Conservation (phyloP, 1,284 basidiomycete genomes). For the Malassezia equina region DNA sequence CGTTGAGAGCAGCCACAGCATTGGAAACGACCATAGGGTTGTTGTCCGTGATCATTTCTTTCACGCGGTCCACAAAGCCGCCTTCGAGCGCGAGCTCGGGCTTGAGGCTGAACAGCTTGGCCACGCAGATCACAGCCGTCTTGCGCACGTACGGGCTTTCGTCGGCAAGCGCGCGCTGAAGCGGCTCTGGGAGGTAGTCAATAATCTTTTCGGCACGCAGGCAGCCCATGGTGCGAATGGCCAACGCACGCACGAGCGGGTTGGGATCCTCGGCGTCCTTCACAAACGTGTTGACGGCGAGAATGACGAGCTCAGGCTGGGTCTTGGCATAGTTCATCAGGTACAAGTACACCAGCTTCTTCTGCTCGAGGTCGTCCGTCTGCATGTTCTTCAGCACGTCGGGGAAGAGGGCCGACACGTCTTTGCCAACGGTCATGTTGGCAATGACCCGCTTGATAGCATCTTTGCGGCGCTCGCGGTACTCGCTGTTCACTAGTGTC, state of each 20-base stretch:
- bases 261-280: slow-evolving; percentile 88
- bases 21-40: slow-evolving; percentile 99
- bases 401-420: slow-evolving; percentile 80
- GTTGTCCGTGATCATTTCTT: slow-evolving; percentile 76
- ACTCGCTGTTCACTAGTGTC: slow-evolving; percentile 82
- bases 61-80: slow-evolving; percentile 78
- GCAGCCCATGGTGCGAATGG: slow-evolving; percentile 96
- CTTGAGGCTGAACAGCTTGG: slow-evolving; percentile 92
- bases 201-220: slow-evolving; percentile 96
- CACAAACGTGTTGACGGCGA: slow-evolving; percentile 97
- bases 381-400: slow-evolving; percentile 98
- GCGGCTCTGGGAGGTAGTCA: slow-evolving; percentile 87
- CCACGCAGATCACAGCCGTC: slow-evolving; percentile 54
- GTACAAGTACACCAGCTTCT: slow-evolving; percentile 95
- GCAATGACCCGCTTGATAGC: slow-evolving; percentile 77
- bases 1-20: slow-evolving; percentile 79
- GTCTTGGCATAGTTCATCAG: slow-evolving; percentile 98
- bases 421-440: slow-evolving; percentile 91
- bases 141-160: slow-evolving; percentile 88
- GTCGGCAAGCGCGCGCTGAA: slow-evolving; percentile 79
- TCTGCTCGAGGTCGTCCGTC: slow-evolving; percentile 84
- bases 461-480: slow-evolving; percentile 88
- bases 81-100: slow-evolving; percentile 88
- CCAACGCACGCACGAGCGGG: slow-evolving; percentile 85
- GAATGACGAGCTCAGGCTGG: slow-evolving; percentile 90